Evolutionary conservation across 2,329 filamentous ascomycete species (phyloP).

Genomic region (Botrytis byssoidea): DNA sequence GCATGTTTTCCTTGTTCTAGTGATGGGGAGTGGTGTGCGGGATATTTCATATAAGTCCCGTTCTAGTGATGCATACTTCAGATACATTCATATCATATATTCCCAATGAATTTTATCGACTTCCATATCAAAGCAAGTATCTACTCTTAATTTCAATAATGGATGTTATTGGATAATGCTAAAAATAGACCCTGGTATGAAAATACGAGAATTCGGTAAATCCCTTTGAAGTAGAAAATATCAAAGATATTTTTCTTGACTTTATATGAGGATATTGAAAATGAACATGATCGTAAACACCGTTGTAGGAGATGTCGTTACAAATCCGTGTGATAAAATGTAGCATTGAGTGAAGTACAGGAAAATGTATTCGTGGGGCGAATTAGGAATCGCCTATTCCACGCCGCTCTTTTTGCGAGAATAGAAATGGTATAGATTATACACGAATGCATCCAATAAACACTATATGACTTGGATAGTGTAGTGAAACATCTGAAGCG

Average conservation of each 20-base stretch:
- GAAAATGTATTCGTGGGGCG: background rate
- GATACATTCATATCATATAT: background rate
- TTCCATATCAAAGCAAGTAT: background rate
- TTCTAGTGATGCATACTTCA: background rate
- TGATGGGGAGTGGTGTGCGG: no score
- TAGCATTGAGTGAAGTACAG: background rate
- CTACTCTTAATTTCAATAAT: background rate
- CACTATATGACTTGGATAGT: conserved; percentile 1
- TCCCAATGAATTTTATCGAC: no score
- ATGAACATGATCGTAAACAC: background rate
- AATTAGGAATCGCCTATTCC: background rate
- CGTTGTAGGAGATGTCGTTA: background rate
- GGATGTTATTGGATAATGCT: background rate
- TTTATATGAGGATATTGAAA: no score
- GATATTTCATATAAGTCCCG: background rate
- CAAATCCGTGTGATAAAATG: background rate
- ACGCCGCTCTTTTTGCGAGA: background rate
- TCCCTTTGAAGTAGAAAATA: background rate
- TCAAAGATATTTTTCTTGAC: background rate
- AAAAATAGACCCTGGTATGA: background rate
- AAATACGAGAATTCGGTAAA: background rate
- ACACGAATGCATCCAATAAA: background rate
- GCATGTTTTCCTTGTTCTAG: background rate
- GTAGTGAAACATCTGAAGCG: background rate
- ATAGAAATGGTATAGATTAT: background rate